Percentiles rank a stretch among this genome's conserved stretches.
Evolutionary conservation across 495 filamentous ascomycete species (phyloP).

Genomic region (Ascodesmis nigricans): DNA sequence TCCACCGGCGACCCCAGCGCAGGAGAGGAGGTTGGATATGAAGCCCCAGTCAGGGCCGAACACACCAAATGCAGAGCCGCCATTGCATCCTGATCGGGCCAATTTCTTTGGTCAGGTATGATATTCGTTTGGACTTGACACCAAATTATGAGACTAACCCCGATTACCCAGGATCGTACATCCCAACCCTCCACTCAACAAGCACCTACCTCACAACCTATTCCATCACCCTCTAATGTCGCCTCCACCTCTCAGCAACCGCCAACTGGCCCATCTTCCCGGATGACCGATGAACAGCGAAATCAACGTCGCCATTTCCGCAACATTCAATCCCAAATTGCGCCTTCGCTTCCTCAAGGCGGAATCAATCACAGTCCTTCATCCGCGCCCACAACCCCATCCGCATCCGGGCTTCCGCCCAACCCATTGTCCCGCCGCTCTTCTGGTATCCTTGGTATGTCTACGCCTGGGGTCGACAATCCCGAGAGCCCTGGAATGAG

Average conservation of each 20-base stretch:
- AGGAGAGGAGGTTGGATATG: too few relatives aligned
- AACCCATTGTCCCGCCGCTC: not conserved
- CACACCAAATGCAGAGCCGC: not conserved
- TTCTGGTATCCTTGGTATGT: not conserved
- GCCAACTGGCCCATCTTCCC: constrained; percentile 12
- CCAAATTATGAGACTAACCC: constrained; percentile 19
- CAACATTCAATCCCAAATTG: constrained; percentile 17
- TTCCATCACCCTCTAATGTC: constrained; percentile 1
- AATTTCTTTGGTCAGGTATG: too few relatives aligned
- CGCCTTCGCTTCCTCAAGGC: constrained; percentile 6
- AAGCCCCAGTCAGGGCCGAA: not conserved
- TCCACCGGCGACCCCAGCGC: too few relatives aligned
- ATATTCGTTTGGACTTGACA: not conserved
- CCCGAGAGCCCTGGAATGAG: constrained; percentile 15
- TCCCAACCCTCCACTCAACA: not conserved
- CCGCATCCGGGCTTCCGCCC: constrained; percentile 14
- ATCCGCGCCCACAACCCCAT: not conserved
- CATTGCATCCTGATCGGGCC: too few relatives aligned
- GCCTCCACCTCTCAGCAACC: constrained; percentile 3
- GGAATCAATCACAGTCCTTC: not conserved
- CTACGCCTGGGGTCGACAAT: constrained; percentile 7
- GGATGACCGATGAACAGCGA: constrained; percentile 15
- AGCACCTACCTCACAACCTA: constrained; percentile 1
- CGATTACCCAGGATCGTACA: constrained; percentile 16
- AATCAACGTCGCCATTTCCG: constrained; percentile 17